These are phyloP conservation scores for Polychytrium aggregatum DNA, from an alignment of 192 early-diverging fungal genomes.

Conservation along the genomic window DNA sequence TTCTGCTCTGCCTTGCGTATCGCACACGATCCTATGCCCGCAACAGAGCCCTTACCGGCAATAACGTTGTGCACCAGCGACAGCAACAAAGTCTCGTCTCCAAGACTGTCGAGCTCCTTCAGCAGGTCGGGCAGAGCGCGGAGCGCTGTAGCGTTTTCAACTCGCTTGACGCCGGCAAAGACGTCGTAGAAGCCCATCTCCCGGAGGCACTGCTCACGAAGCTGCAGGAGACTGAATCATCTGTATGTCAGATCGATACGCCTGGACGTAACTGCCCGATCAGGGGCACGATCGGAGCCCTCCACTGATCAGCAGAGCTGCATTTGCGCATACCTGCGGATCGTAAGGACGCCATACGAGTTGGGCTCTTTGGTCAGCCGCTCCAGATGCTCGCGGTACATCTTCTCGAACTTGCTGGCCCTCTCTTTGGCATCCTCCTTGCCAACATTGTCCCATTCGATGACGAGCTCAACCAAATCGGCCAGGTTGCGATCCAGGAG, in stretches of 20 bases:
- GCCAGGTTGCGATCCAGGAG: constrained; percentile 54
- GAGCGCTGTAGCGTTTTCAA: constrained; percentile 55
- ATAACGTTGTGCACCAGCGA: constrained; percentile 54
- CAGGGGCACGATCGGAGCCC: too few species aligned
- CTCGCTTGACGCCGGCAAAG: constrained; percentile 55
- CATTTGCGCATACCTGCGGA: constrained; percentile 35
- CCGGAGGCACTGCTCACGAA: constrained; percentile 71
- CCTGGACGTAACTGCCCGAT: too few species aligned
- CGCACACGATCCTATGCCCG: too few species aligned
- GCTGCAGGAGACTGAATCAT: constrained; percentile 41
- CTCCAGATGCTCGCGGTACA: constrained; percentile 58
- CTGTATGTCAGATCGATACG: too few species aligned
- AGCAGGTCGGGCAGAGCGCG: constrained; percentile 34
- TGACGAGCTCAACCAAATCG: constrained; percentile 50
- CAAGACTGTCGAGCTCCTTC: constrained; percentile 30
- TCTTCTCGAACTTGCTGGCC: constrained; percentile 40
- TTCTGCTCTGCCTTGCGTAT: too few species aligned
- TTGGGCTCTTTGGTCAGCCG: constrained; percentile 53
- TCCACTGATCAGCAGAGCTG: neutral
- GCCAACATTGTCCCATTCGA: constrained; percentile 20
- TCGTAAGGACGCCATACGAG: constrained; percentile 61
- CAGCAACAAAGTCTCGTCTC: constrained; percentile 20
- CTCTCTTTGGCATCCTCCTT: constrained; percentile 5
- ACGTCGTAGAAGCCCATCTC: constrained; percentile 75
- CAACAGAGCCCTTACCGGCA: constrained; percentile 31